Conservation (phyloP, 768 basidiomycete species). For the Agaricus subrufescens region DNA sequence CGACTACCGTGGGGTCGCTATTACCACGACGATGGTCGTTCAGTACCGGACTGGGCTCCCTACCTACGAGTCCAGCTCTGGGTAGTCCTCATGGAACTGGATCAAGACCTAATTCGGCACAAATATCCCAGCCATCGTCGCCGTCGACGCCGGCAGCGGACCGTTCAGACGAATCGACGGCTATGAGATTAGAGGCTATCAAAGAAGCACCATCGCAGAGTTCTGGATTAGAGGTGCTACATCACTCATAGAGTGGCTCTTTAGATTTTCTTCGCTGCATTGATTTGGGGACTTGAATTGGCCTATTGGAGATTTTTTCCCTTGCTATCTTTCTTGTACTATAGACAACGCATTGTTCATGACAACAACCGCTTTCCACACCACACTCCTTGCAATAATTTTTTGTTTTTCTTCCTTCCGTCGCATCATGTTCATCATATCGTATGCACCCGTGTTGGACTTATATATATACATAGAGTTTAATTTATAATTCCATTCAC, state of each 20-base stretch:
- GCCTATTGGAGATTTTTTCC: constrained; percentile 7
- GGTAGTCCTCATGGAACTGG: background rate
- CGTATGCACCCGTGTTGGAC: background rate
- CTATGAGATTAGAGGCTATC: background rate
- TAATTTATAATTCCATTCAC: no score
- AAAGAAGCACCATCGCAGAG: constrained; percentile 8
- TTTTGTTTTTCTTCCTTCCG: background rate
- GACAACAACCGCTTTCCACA: constrained; percentile 4
- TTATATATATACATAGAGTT: no score
- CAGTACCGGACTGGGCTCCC: constrained; percentile 3
- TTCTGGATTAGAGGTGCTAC: constrained; percentile 6
- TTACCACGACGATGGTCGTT: constrained; percentile 36
- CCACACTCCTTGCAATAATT: constrained; percentile 8
- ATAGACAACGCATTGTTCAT: background rate
- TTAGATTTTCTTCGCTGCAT: constrained; percentile 2
- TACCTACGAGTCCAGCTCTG: background rate
- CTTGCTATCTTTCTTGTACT: constrained; percentile 4
- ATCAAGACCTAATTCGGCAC: constrained; percentile 8
- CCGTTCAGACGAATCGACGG: background rate
- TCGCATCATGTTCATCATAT: background rate
- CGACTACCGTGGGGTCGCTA: constrained; percentile 33
- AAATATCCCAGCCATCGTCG: constrained; percentile 4
- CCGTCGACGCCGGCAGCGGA: constrained; percentile 8
- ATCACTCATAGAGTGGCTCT: background rate
- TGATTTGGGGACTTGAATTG: background rate